Percentiles rank a stretch among this genome's conserved stretches.
phyloP scores from a whole-genome alignment of 768 basidiomycete genomes.

The Chalciporus sphaerocephalus region DNA sequence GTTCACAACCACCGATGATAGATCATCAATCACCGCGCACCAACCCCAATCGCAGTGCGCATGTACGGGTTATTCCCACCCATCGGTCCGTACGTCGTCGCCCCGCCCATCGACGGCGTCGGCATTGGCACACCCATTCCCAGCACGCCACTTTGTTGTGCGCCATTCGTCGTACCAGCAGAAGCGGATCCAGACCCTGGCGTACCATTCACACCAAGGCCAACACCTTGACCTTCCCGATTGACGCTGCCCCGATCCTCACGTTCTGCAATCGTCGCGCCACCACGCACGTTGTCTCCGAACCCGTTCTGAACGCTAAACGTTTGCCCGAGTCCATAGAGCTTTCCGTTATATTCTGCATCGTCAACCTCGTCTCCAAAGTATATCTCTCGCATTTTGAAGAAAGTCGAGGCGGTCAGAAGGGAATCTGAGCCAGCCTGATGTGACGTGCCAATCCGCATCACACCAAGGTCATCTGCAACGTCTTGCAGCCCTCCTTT shows the following conservation, averaged over 20 bases:
- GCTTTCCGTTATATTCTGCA: conserved; percentile 71
- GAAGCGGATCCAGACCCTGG: conserved; percentile 33
- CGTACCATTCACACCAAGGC: conserved; percentile 41
- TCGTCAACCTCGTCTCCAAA: conserved; percentile 90
- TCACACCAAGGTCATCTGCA: conserved; percentile 90
- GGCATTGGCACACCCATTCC: conserved; percentile 42
- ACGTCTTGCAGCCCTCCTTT: conserved; percentile 92
- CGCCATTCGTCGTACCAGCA: conserved; percentile 31
- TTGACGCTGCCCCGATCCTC: conserved; percentile 53
- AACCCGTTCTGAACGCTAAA: conserved; percentile 66
- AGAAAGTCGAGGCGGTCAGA: conserved; percentile 89
- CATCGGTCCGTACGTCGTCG: conserved; percentile 57
- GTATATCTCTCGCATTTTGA: conserved; percentile 91
- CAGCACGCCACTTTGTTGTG: conserved; percentile 46
- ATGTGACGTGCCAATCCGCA: conserved; percentile 85
- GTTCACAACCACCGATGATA: too few relatives aligned
- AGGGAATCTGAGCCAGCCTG: conserved; percentile 98
- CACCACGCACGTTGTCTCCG: conserved; percentile 60
- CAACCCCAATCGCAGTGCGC: conserved; percentile 54
- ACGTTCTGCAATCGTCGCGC: conserved; percentile 77
- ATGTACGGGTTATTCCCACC: conserved; percentile 58
- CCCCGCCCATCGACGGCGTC: conserved; percentile 35
- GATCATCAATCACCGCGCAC: conserved; percentile 39
- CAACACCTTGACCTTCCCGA: conserved; percentile 38
- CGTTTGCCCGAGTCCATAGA: conserved; percentile 81